phyloP scores from a whole-genome alignment of 1,284 basidiomycete species.

The Paramarasmius palmivorus region DNA sequence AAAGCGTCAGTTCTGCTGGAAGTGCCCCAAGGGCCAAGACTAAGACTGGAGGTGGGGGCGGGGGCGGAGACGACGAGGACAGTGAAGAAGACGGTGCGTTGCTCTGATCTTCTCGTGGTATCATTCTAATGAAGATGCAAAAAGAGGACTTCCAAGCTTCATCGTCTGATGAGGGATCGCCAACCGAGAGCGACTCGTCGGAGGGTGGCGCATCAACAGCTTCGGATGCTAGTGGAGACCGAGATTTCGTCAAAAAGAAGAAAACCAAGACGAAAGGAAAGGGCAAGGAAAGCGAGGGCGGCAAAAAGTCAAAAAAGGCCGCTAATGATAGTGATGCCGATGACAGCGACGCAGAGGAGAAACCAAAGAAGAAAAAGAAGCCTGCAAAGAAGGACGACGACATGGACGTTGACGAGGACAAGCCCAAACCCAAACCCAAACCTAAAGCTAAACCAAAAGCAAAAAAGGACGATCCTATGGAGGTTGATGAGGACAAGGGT shows the following conservation, averaged over 20 bases:
- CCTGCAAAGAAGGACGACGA: constrained; percentile 31
- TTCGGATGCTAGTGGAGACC: constrained; percentile 78
- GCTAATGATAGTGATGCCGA: constrained; percentile 27
- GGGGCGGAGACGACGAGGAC: constrained; percentile 71
- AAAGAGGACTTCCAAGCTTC: constrained; percentile 88
- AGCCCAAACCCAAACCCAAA: constrained; percentile 48
- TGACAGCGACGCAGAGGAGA: constrained; percentile 27
- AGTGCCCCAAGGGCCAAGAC: constrained; percentile 47
- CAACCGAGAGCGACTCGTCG: constrained; percentile 73
- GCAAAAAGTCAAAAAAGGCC: constrained; percentile 39
- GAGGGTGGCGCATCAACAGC: constrained; percentile 76
- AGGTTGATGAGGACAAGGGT: constrained; percentile 38
- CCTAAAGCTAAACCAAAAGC: constrained; percentile 34
- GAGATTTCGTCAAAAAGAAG: constrained; percentile 55
- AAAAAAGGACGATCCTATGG: constrained; percentile 29
- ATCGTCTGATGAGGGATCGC: constrained; percentile 83
- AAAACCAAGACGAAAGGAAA: constrained; percentile 41
- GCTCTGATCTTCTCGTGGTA: constrained; percentile 6
- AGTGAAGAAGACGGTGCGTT: constrained; percentile 74
- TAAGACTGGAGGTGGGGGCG: too few species aligned
- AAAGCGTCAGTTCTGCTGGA: constrained; percentile 76
- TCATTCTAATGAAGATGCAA: constrained; percentile 28
- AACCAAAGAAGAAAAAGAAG: constrained; percentile 34
- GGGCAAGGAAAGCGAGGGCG: constrained; percentile 35
- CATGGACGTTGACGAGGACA: constrained; percentile 38